These are phyloP conservation scores for Ceratocystis huliohia DNA, from an alignment of 2,329 filamentous ascomycete genomes.

Conservation along the genomic window DNA sequence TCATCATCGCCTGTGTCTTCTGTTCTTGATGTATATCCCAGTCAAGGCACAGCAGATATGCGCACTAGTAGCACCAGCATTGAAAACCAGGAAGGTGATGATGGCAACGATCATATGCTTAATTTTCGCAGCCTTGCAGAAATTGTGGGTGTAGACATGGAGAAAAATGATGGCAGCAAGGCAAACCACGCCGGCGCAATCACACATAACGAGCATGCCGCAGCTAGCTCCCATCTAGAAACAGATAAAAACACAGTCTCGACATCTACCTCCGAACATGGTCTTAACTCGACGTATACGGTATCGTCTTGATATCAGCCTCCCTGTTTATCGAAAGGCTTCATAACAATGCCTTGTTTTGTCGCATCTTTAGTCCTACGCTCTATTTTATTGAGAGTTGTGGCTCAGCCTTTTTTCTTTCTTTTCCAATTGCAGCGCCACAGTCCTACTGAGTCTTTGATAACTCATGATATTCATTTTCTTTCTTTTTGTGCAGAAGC, in stretches of 20 bases:
- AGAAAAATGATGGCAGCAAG: conserved; percentile 11
- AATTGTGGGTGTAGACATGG: conserved; percentile 57
- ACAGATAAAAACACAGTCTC: neutral
- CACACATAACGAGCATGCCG: conserved; percentile 15
- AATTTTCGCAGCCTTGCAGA: conserved; percentile 82
- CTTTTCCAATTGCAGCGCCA: neutral
- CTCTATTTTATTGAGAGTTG: neutral
- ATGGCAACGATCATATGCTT: conserved; percentile 64
- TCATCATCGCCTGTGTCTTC: conserved; percentile 76
- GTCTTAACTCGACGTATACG: neutral
- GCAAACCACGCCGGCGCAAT: conserved; percentile 7
- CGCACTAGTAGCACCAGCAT: conserved; percentile 44
- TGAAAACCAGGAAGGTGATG: conserved; percentile 37
- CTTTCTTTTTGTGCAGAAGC: neutral
- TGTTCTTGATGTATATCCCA: conserved; percentile 39
- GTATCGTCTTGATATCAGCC: conserved; percentile 2
- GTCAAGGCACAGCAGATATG: conserved; percentile 34
- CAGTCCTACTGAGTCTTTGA: neutral
- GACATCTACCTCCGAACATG: neutral
- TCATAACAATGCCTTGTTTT: neutral
- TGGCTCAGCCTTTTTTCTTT: neutral
- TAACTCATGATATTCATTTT: neutral
- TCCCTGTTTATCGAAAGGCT: neutral
- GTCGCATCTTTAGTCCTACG: neutral
- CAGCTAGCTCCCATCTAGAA: conserved; percentile 2